These are phyloP conservation scores for Termitomyces sp. DNA, from an alignment of 768 basidiomycete genomes.

Conservation along the genomic window DNA sequence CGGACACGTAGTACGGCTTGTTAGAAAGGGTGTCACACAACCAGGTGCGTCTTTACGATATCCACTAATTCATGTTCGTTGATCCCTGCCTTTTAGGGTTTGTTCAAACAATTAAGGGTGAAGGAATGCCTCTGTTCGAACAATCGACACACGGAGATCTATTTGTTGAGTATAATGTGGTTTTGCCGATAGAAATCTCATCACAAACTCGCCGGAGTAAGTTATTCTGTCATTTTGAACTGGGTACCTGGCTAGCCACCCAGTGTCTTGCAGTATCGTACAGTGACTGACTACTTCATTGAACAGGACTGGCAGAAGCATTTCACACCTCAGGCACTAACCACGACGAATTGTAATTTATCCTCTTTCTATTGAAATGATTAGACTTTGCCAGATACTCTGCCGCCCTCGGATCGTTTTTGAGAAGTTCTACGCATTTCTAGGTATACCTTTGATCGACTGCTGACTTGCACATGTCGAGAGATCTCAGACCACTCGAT, in stretches of 20 bases:
- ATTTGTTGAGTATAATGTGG: conserved; percentile 91
- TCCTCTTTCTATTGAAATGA: background rate
- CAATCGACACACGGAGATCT: conserved; percentile 70
- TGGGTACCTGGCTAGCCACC: background rate
- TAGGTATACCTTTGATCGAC: no score
- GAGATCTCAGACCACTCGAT: no score
- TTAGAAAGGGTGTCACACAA: conserved; percentile 82
- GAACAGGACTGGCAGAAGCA: conserved; percentile 22
- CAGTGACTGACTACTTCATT: conserved; percentile 4
- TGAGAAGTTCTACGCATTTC: background rate
- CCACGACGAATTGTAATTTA: conserved; percentile 23
- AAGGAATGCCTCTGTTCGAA: conserved; percentile 84
- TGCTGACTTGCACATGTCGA: no score
- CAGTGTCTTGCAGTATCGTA: background rate
- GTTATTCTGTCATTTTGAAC: no score
- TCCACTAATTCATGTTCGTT: background rate
- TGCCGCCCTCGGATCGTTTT: background rate
- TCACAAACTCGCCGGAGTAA: conserved; percentile 70
- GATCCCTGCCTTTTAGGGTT: conserved; percentile 46
- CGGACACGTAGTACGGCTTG: conserved; percentile 71
- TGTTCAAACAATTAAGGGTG: conserved; percentile 80
- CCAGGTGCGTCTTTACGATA: conserved; percentile 54
- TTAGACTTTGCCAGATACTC: background rate
- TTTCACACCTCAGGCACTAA: conserved; percentile 16
- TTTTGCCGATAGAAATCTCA: conserved; percentile 75